A percentile compares a stretch with the other conserved stretches of the same genome.
Conservation (phyloP, 441 rosid species). For the Manihot esculenta region DNA sequence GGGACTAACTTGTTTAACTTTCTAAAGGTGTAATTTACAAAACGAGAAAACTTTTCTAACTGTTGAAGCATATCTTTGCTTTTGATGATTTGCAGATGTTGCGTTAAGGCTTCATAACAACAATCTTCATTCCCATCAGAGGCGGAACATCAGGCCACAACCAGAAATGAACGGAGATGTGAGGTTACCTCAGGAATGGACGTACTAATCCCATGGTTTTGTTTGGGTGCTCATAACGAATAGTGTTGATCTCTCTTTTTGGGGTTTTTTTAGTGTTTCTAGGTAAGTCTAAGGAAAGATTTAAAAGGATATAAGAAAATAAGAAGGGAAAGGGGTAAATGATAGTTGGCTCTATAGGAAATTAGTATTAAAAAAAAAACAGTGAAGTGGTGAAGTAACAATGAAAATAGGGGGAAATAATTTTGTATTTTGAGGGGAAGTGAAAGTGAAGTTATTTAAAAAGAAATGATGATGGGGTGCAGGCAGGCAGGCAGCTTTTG, state of each 20-base stretch:
- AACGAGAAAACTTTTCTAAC: no score
- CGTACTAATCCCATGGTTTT: conserved; percentile 35
- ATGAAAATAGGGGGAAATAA: conserved; percentile 24
- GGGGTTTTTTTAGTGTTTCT: background rate
- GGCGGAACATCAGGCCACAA: conserved; percentile 29
- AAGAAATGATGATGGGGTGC: background rate
- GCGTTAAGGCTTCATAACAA: conserved; percentile 23
- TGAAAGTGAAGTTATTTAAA: background rate
- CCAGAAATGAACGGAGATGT: conserved; percentile 31
- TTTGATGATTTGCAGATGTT: conserved; percentile 23
- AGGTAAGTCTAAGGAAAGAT: background rate
- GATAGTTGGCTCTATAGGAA: conserved; percentile 2
- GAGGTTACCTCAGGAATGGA: conserved; percentile 65
- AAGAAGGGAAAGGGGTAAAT: background rate
- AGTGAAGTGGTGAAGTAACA: background rate
- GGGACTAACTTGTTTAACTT: no score
- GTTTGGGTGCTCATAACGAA: background rate
- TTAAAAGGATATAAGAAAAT: conserved; percentile 1
- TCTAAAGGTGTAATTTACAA: no score
- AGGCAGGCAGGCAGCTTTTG: conserved; percentile 14
- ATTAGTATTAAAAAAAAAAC: background rate
- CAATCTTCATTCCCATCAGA: conserved; percentile 25
- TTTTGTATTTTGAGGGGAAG: background rate
- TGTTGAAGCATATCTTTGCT: no score
- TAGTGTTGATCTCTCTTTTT: background rate